Conservation (phyloP, 2,329 filamentous ascomycete genomes). For the Exophiala sideris region DNA sequence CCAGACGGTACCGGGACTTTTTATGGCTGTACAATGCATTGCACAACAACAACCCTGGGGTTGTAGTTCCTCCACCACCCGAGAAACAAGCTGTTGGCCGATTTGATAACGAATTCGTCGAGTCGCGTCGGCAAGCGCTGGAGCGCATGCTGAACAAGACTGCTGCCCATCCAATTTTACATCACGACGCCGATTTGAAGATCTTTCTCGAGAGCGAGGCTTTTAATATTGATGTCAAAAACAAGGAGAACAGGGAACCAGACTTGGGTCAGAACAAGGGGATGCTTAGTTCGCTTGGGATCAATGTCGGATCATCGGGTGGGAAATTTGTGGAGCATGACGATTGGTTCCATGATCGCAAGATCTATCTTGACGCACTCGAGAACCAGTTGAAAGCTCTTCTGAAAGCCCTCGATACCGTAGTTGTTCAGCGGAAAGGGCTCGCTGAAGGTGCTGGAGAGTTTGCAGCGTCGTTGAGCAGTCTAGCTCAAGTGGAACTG, state of each 20-base stretch:
- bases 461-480: conserved; percentile 89
- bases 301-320: conserved; percentile 67
- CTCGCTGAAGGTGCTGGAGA: conserved; percentile 91
- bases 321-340: conserved; percentile 96
- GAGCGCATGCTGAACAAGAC: conserved; percentile 99
- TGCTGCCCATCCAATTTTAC: conserved; percentile 80
- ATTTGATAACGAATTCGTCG: conserved; percentile 95
- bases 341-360: conserved; percentile 98
- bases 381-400: conserved; percentile 87
- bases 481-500: conserved; percentile 86
- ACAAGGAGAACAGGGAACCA: conserved; percentile 89
- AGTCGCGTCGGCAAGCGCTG: conserved; percentile 81
- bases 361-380: conserved; percentile 88
- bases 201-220: conserved; percentile 94
- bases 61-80: conserved; percentile 91
- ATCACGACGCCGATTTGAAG: conserved; percentile 91
- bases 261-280: conserved; percentile 87
- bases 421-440: conserved; percentile 86
- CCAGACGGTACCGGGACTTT: conserved; percentile 91
- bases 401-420: conserved; percentile 89
- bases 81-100: conserved; percentile 97
- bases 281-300: conserved; percentile 79
- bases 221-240: conserved; percentile 95
- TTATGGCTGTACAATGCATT: conserved; percentile 95
- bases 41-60: conserved; percentile 89